These are phyloP conservation scores for Oryza glaberrima DNA, from an alignment of 176 grass and related monocot species.

Conservation along the genomic window DNA sequence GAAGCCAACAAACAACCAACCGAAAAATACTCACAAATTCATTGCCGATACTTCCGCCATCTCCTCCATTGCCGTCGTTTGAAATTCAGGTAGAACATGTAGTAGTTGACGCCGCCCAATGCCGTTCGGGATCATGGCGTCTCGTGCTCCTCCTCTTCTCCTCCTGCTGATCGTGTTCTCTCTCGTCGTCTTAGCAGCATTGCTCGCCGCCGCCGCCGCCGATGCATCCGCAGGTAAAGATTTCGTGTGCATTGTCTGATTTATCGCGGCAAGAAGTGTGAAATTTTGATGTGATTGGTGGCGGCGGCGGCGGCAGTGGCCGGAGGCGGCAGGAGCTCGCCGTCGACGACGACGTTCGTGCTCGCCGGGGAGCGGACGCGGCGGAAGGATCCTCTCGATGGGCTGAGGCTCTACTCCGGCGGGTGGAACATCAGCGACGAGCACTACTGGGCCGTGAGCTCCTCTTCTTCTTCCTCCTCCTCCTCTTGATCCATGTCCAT, in stretches of 20 bases:
- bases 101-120: conserved; percentile 11
- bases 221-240: conserved; percentile 20
- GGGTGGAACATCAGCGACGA: conserved; percentile 93
- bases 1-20: conserved; percentile 18
- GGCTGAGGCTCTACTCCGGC: conserved; percentile 62
- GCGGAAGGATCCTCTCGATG: conserved; percentile 76
- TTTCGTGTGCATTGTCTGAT: background rate
- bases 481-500: conserved; percentile 11
- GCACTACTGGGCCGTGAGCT: conserved; percentile 81
- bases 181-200: background rate
- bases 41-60: background rate
- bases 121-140: conserved; percentile 11
- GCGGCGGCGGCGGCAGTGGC: background rate
- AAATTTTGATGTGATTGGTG: background rate
- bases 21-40: background rate
- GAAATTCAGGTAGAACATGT: background rate
- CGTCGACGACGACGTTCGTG: conserved; percentile 49
- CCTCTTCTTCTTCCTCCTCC: background rate
- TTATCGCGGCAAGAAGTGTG: background rate
- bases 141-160: background rate
- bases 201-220: background rate
- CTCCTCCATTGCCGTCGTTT: background rate
- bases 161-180: background rate
- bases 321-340: conserved; percentile 36
- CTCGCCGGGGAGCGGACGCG: conserved; percentile 72